Percentiles rank a stretch among this genome's conserved stretches.
Evolutionary conservation across 768 basidiomycete species (phyloP).

Genomic region (Roridomyces roridus): DNA sequence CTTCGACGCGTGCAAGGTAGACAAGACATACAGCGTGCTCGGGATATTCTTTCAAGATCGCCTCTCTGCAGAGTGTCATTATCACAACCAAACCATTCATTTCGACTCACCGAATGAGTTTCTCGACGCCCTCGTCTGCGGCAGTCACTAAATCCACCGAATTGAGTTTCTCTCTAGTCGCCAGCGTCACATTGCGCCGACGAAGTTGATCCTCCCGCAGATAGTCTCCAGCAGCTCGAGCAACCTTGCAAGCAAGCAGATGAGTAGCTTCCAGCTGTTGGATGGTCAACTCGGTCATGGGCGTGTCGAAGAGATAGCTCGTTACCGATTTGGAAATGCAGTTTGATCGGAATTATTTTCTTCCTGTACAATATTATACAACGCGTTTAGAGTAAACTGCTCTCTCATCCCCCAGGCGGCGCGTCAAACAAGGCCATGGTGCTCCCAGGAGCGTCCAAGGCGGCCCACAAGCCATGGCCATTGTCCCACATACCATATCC

Average conservation of each 20-base stretch:
- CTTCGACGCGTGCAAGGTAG: background rate
- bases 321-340: too few species aligned
- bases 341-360: too few species aligned
- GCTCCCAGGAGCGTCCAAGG: background rate
- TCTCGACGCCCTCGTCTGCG: conserved; percentile 31
- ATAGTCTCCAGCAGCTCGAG: conserved; percentile 26
- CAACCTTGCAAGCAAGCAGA: conserved; percentile 25
- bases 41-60: conserved; percentile 21
- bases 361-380: too few species aligned
- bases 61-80: conserved; percentile 4
- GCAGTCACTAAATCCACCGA: conserved; percentile 33
- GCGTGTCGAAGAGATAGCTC: too few species aligned
- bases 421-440: conserved; percentile 3
- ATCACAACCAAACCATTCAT: background rate
- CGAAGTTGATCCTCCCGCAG: conserved; percentile 29
- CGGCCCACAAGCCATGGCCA: background rate
- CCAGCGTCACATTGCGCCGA: conserved; percentile 19
- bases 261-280: conserved; percentile 21
- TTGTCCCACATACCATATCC: conserved; percentile 20
- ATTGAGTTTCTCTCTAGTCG: conserved; percentile 30
- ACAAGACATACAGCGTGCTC: conserved; percentile 22
- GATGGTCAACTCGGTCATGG: conserved; percentile 24
- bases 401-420: conserved; percentile 8
- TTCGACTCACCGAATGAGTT: conserved; percentile 23
- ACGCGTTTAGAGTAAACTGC: too few species aligned